Percentiles rank a stretch among this genome's conserved stretches.
Conservation (phyloP, 2,329 filamentous ascomycete genomes). For the Exophiala viscosa region DNA sequence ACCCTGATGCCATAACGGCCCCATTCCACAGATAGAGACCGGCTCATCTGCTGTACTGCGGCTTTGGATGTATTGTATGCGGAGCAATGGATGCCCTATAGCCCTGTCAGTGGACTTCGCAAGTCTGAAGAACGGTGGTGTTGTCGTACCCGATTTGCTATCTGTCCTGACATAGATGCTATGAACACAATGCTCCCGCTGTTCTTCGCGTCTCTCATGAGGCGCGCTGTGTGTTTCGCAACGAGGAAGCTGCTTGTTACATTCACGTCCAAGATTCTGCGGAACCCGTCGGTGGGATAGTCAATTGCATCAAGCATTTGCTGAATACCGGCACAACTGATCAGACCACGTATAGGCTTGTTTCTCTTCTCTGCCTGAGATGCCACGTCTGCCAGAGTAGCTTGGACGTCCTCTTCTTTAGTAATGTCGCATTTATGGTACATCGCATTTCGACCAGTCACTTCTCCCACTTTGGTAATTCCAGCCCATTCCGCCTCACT, state of each 20-base stretch:
- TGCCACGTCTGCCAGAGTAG: too few relatives aligned
- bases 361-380: too few relatives aligned
- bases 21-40: slow-evolving; percentile 49
- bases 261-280: slow-evolving; percentile 37
- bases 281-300: slow-evolving; percentile 7
- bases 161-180: slow-evolving; percentile 60
- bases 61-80: slow-evolving; percentile 42
- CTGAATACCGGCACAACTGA: slow-evolving; percentile 43
- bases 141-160: slow-evolving; percentile 50
- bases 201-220: slow-evolving; percentile 54
- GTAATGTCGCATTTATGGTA: too few relatives aligned
- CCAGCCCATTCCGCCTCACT: slow-evolving; percentile 58
- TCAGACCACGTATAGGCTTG: slow-evolving; percentile 21
- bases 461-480: too few relatives aligned
- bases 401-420: too few relatives aligned
- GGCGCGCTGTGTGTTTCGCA: slow-evolving; percentile 34
- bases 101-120: slow-evolving; percentile 35
- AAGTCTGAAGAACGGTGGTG: slow-evolving; percentile 33
- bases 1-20: slow-evolving; percentile 45
- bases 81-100: slow-evolving; percentile 42
- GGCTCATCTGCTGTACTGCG: slow-evolving; percentile 43
- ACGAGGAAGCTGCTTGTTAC: slow-evolving; percentile 37
- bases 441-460: too few relatives aligned
- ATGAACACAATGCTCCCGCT: slow-evolving; percentile 61
- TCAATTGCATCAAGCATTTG: slow-evolving; percentile 38